These are phyloP conservation scores for Madurella mycetomatis DNA, from an alignment of 2,329 filamentous ascomycete genomes.

Conservation along the genomic window DNA sequence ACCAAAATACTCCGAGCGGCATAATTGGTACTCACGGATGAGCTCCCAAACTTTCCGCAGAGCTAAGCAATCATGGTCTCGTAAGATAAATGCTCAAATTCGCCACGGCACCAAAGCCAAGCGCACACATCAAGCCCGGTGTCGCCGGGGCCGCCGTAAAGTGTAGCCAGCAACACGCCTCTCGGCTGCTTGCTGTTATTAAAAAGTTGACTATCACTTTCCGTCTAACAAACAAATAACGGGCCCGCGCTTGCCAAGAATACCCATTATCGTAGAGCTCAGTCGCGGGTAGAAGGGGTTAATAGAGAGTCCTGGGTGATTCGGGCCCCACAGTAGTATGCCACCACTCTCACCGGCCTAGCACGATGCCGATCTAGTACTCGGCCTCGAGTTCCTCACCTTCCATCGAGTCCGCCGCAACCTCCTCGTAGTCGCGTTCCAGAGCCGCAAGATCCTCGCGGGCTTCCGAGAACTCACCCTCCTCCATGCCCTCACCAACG, in stretches of 20 bases:
- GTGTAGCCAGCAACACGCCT: not conserved
- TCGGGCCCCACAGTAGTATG: conserved; percentile 10
- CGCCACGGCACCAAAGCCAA: not conserved
- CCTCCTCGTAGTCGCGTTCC: conserved; percentile 98
- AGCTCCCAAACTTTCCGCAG: no score
- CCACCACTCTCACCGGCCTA: conserved; percentile 14
- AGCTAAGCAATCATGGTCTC: no score
- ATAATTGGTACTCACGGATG: not conserved
- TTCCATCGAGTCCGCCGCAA: conserved; percentile 88
- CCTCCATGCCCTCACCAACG: conserved; percentile 99
- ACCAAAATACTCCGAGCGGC: conserved; percentile 1
- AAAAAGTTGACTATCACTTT: conserved; percentile 27
- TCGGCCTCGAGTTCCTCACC: conserved; percentile 85
- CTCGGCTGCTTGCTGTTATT: conserved; percentile 17
- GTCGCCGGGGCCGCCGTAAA: no score
- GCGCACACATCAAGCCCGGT: not conserved
- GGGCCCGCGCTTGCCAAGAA: conserved; percentile 26
- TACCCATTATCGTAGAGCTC: conserved; percentile 21
- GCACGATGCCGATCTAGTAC: conserved; percentile 59
- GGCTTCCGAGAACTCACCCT: conserved; percentile 98
- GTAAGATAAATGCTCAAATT: not conserved
- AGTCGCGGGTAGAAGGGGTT: conserved; percentile 11
- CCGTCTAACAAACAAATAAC: conserved; percentile 25
- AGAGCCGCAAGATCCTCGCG: conserved; percentile 97
- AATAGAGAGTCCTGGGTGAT: conserved; percentile 12